phyloP scores from a whole-genome alignment of 2,329 filamentous ascomycete genomes.

The Trichocomaceae sp. region DNA sequence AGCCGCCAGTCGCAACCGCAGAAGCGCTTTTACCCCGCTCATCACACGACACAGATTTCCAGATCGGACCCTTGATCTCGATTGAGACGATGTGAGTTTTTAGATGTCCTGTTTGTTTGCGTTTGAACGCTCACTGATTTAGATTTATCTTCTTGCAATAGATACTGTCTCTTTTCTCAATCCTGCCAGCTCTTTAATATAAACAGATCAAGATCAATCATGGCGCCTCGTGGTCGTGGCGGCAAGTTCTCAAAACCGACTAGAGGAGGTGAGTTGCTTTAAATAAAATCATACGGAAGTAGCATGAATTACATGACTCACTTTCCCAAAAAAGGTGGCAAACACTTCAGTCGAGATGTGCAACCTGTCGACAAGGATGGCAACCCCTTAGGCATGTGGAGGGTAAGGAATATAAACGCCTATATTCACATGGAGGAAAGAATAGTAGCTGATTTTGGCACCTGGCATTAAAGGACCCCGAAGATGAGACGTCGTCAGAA shows the following conservation, averaged over 20 bases:
- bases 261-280: constrained; percentile 12
- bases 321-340: constrained; percentile 60
- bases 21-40: neutral
- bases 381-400: constrained; percentile 85
- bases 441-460: neutral
- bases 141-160: neutral
- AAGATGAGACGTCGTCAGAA: constrained; percentile 34
- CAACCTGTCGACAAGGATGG: constrained; percentile 83
- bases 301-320: neutral
- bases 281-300: neutral
- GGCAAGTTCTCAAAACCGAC: constrained; percentile 17
- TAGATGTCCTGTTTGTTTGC: neutral
- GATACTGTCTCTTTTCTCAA: neutral
- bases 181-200: neutral
- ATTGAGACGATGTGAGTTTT: neutral
- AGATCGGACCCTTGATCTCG: neutral
- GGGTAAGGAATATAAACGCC: constrained; percentile 41
- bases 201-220: constrained; percentile 3
- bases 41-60: constrained; percentile 3
- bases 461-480: constrained; percentile 25
- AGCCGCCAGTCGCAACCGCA: neutral
- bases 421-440: constrained; percentile 8
- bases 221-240: constrained; percentile 16
- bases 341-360: constrained; percentile 89
- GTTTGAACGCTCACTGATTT: neutral